These are phyloP conservation scores for Colletotrichum theobromicola DNA, from an alignment of 2,329 filamentous ascomycete genomes.

Conservation along the genomic window DNA sequence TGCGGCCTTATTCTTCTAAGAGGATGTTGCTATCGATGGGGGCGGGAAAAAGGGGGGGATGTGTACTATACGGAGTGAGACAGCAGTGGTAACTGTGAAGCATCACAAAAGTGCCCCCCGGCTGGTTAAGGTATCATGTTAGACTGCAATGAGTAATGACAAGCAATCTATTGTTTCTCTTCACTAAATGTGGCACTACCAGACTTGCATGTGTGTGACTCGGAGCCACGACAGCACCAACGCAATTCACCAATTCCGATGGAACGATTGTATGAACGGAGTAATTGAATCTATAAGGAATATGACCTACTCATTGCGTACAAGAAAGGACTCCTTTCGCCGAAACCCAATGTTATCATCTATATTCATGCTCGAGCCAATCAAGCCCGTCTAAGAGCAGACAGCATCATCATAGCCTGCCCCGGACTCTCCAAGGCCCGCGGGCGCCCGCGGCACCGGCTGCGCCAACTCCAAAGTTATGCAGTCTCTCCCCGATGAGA, in stretches of 20 bases:
- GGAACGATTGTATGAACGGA: not conserved
- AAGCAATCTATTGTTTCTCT: not conserved
- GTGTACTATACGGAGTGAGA: not conserved
- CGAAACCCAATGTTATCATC: not conserved
- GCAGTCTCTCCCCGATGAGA: conserved; percentile 89
- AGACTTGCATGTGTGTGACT: not conserved
- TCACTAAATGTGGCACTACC: not conserved
- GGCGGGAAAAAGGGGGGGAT: not conserved
- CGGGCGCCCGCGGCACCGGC: conserved; percentile 39
- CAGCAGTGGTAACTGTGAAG: not conserved
- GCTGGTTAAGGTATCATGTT: not conserved
- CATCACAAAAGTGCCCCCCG: rapidly evolving
- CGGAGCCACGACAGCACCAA: not conserved
- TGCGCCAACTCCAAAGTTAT: conserved; percentile 78
- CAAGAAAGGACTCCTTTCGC: not conserved
- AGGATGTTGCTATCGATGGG: rapidly evolving
- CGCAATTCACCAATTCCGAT: not conserved
- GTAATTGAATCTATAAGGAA: not conserved
- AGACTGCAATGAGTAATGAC: not conserved
- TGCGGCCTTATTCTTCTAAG: conserved; percentile 16
- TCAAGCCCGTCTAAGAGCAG: not conserved
- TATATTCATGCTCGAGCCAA: not conserved
- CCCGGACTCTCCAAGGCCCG: conserved; percentile 41
- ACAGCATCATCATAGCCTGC: conserved; percentile 29
- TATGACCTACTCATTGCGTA: not conserved